Conservation (phyloP, 345 rosid genomes). For the Limnanthes douglasii region DNA sequence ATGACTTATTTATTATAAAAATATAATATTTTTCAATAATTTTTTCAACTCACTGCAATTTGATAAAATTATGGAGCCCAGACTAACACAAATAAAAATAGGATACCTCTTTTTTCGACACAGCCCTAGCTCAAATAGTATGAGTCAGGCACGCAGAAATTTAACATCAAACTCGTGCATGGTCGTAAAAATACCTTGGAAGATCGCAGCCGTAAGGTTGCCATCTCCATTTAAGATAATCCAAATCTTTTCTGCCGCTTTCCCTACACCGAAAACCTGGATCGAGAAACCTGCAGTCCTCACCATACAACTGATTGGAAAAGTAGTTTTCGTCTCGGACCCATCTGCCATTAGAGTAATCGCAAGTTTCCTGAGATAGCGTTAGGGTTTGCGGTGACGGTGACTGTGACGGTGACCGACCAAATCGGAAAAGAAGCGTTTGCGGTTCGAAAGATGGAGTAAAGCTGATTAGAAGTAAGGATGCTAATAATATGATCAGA, state of each 20-base stretch:
- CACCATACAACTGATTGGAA: constrained; percentile 19
- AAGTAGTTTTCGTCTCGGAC: constrained; percentile 22
- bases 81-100: too few species aligned
- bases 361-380: constrained; percentile 14
- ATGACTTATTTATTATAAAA: too few species aligned
- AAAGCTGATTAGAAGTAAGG: too few species aligned
- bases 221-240: constrained; percentile 79
- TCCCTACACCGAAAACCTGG: constrained; percentile 56
- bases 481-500: too few species aligned
- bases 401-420: neutral
- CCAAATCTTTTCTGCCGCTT: constrained; percentile 49
- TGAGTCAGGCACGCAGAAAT: constrained; percentile 1
- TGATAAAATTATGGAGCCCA: constrained; percentile 4
- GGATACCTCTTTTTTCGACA: too few species aligned
- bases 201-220: constrained; percentile 65
- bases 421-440: constrained; percentile 12
- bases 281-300: constrained; percentile 70
- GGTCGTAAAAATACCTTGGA: constrained; percentile 33
- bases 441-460: too few species aligned
- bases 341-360: constrained; percentile 63
- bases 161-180: neutral
- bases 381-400: neutral
- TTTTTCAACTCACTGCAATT: neutral
- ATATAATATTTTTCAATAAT: neutral
- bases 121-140: too few species aligned